Evolutionary conservation across 805 yeast species (phyloP).

Genomic region (Spathaspora sp.): DNA sequence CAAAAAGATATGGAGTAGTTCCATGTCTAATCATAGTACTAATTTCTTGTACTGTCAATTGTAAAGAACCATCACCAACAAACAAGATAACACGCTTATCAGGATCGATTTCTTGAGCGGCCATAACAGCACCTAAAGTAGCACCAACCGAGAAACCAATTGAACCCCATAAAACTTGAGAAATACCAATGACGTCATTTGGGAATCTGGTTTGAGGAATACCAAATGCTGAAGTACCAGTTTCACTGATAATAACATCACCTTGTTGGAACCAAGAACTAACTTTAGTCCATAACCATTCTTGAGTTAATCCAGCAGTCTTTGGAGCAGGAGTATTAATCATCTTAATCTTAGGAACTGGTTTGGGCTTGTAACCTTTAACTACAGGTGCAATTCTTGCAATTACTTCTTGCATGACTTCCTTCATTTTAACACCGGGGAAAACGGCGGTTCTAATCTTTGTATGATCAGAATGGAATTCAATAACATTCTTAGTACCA

Average conservation of each 20-base stretch:
- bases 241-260: slow-evolving; percentile 66
- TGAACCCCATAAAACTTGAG: slow-evolving; percentile 76
- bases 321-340: slow-evolving; percentile 40
- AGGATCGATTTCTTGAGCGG: slow-evolving; percentile 60
- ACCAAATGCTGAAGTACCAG: slow-evolving; percentile 77
- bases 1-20: slow-evolving; percentile 63
- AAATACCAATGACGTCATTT: slow-evolving; percentile 56
- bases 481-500: slow-evolving; percentile 35
- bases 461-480: slow-evolving; percentile 40
- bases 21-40: slow-evolving; percentile 67
- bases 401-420: slow-evolving; percentile 44
- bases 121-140: slow-evolving; percentile 64
- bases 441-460: slow-evolving; percentile 36
- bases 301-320: slow-evolving; percentile 44
- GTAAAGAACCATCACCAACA: slow-evolving; percentile 75
- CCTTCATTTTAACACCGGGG: slow-evolving; percentile 42
- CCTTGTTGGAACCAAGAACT: slow-evolving; percentile 62
- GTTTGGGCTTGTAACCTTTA: slow-evolving; percentile 44
- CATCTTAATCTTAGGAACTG: slow-evolving; percentile 52
- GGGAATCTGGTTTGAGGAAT: slow-evolving; percentile 66
- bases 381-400: slow-evolving; percentile 29
- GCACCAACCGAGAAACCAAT: slow-evolving; percentile 72
- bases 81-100: slow-evolving; percentile 60
- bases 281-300: slow-evolving; percentile 65
- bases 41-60: slow-evolving; percentile 70